These are phyloP conservation scores for Paramecium sexaurelia DNA, from an alignment of 73 alveolate genomes.

Conservation along the genomic window DNA sequence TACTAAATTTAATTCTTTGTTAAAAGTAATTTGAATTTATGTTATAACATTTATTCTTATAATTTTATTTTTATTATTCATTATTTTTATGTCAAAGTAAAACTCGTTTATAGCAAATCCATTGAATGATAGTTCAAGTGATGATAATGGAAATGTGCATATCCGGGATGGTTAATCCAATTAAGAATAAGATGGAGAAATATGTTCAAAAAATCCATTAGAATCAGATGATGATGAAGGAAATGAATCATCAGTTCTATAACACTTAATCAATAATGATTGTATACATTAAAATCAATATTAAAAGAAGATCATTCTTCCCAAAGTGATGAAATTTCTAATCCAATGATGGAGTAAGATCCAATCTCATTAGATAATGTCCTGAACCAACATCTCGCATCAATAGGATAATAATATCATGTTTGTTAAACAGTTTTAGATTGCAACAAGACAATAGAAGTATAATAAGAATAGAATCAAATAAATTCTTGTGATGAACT, in stretches of 20 bases:
- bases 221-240: slow-evolving; percentile 2
- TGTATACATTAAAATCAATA: not conserved
- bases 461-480: not conserved
- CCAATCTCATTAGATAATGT: not conserved
- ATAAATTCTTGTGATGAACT: not conserved
- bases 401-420: not conserved
- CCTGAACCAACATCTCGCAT: not conserved
- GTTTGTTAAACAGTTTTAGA: not conserved
- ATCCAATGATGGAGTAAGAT: not conserved
- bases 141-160: not conserved
- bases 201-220: not conserved
- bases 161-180: not conserved
- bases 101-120: not conserved
- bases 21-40: slow-evolving; percentile 20
- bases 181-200: not conserved
- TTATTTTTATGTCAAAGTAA: not conserved
- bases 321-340: not conserved
- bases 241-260: not conserved
- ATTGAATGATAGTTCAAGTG: not conserved
- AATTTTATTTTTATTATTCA: not conserved
- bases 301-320: not conserved
- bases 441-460: not conserved
- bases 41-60: not conserved
- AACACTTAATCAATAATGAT: not conserved
- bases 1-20: slow-evolving; percentile 10